Conservation (phyloP, 2,329 filamentous ascomycete genomes). For the Chalaropsis ovoidea region DNA sequence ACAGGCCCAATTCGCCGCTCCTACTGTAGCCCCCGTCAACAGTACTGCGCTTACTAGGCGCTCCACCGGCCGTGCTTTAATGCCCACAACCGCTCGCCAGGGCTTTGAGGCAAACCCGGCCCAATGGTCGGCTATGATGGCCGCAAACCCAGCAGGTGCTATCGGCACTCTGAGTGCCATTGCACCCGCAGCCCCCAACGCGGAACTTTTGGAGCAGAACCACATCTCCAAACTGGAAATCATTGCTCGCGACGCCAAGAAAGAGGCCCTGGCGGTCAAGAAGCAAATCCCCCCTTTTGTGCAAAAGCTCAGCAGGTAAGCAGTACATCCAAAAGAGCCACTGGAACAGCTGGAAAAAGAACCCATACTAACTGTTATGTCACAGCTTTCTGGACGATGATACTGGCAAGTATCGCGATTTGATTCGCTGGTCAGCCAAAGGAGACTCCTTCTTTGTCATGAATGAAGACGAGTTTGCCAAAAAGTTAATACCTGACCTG, state of each 20-base stretch:
- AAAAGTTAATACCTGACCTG: constrained; percentile 88
- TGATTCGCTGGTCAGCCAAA: constrained; percentile 95
- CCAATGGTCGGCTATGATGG: constrained; percentile 24
- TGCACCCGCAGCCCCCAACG: constrained; percentile 5
- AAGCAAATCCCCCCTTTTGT: constrained; percentile 98
- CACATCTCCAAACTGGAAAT: constrained; percentile 71
- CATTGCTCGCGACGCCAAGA: constrained; percentile 69
- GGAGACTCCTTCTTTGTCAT: constrained; percentile 94
- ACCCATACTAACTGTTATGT: constrained; percentile 27
- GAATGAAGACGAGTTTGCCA: constrained; percentile 97
- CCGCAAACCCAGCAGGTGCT: constrained; percentile 20
- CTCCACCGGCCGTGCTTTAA: constrained; percentile 43
- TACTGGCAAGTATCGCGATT: constrained; percentile 64
- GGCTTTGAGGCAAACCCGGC: constrained; percentile 35
- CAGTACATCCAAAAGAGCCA: constrained; percentile 4
- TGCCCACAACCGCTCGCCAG: constrained; percentile 36
- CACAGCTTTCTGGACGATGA: constrained; percentile 81
- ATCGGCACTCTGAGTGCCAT: constrained; percentile 20
- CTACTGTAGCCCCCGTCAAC: constrained; percentile 30
- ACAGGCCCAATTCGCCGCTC: constrained; percentile 20
- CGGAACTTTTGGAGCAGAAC: constrained; percentile 44
- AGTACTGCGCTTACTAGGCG: constrained; percentile 45
- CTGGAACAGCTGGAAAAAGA: not conserved
- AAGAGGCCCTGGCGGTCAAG: constrained; percentile 76
- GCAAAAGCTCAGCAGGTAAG: constrained; percentile 91